Base-by-base conservation (phyloP, 495 filamentous ascomycete species). In the Penicillium angulare region DNA sequence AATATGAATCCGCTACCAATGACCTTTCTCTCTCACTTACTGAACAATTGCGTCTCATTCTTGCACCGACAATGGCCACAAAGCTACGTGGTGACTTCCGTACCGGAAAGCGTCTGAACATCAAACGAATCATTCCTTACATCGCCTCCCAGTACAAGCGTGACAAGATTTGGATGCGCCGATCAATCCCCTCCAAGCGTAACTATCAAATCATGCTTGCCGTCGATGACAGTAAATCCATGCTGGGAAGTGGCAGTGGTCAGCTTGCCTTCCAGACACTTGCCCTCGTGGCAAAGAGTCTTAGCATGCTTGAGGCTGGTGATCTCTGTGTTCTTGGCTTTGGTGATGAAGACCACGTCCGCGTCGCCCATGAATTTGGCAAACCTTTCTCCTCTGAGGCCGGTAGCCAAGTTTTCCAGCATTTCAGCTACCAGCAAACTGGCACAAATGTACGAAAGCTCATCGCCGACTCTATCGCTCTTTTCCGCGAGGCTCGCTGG, bases 131-230 rank as follows among this genome's bases (percentile, higher is more conserved):
- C 69, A 97, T 99, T 56, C 92, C 95, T 0, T 99, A 97, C 73
- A 97, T 99, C 55, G 95, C 95, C 3, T 95, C 89, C 3, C 82
- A 86, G 53, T 99, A 95, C 80, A 97, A 96, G 79, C 88, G 92
- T 51, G 95, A 99, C 79, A 97, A 97, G 74, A 99, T 99, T 71
- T 99, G 95, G 95, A 95, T 97, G 88, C 85, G 95, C 8, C 83
- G 95, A 42, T 86, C 84, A 10, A 85, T 92, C 43, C 95, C 95
- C 3, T 89, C 83, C 42, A 97, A 97, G 67, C 87, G 95, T 17
- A 85, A 86, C 53, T 97, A 97, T 68, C 95, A 99, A 66, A 91
- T 99, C 68, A 83, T 97, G 76, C 86, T 99, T 34, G 92, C 95
- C 27, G 89, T 99, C 27, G 95, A 99, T 68, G 95, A 99, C 72